Evolutionary conservation across 1,284 basidiomycete species (phyloP).

Genomic region (Stereum hirsutum): DNA sequence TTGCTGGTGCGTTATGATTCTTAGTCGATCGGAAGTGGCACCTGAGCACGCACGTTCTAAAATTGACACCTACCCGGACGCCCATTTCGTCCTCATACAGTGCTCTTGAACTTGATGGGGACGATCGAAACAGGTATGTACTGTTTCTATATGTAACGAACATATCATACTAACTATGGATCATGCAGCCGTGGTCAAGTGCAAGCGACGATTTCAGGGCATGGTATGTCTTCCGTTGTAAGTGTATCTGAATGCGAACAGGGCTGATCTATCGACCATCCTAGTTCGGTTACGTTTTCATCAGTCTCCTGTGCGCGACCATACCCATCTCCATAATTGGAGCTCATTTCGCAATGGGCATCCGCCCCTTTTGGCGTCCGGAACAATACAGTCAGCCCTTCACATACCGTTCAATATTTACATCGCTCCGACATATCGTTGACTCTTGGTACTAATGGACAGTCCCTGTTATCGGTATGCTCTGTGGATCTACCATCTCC

Average conservation of each 20-base stretch:
- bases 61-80: too few relatives aligned
- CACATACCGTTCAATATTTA: too few relatives aligned
- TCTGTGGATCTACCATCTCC: slow-evolving; percentile 73
- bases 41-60: background rate
- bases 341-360: slow-evolving; percentile 67
- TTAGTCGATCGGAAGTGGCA: background rate
- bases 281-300: slow-evolving; percentile 63
- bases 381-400: slow-evolving; percentile 77
- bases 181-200: slow-evolving; percentile 69
- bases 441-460: slow-evolving; percentile 11
- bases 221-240: slow-evolving; percentile 43
- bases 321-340: slow-evolving; percentile 78
- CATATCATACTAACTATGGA: too few relatives aligned
- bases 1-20: slow-evolving; percentile 45
- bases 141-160: background rate
- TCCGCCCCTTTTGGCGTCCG: slow-evolving; percentile 74
- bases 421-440: too few relatives aligned
- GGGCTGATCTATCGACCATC: too few relatives aligned
- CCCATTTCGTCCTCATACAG: too few relatives aligned
- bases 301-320: slow-evolving; percentile 65
- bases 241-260: too few relatives aligned
- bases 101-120: too few relatives aligned
- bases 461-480: slow-evolving; percentile 87
- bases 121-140: too few relatives aligned
- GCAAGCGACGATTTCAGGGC: slow-evolving; percentile 58